Evolutionary conservation across 371 early-diverging fungal species (phyloP), one percentile per base, ranked within the genome.

Genomic region (Mucor mucedo): DNA sequence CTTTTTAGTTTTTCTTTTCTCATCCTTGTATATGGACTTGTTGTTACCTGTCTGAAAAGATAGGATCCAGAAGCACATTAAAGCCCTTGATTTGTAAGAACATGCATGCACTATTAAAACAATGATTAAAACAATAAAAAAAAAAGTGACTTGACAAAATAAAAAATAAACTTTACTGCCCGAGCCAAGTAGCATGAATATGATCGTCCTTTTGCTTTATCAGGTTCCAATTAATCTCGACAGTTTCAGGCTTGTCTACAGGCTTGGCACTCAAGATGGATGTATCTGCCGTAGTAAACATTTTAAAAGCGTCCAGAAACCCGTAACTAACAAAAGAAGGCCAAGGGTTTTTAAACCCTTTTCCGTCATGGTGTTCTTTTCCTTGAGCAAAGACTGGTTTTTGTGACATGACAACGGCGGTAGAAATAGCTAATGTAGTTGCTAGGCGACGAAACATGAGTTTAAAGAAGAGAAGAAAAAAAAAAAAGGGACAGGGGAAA

Each of bases 1-100:
- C 3, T 3, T 49, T 6, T 49, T 11, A 49, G 7, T 8, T 28
- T 29, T 13, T 11, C 14, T 9, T 29, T 8, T 13, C 11, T 30
- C 27, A 9, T 28, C 29, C 4, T 29, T 8, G 28, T 7, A 5
- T 7, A 49, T 48, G 8, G 10, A 4, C 13, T 29, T 13, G 32
- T 56, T 13, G 10, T 38, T 68, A 75, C 76, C 76, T 73, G 13
- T 88, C 79, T 4, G 90, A 89, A 60, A 89, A 89, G 50, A 90
- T 84, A 0, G 93, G 93, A 60, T 92, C 92, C 62, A 86, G 87
- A 2, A 92, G 71, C 29, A 93, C 76, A 58, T 89, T 88, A 49
- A 84, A 78, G 1, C 89, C 89, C 39, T 83, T 82, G 2, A 88
- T 52, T 52, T 86, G 85, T 7, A 89, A 78, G 39, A 92, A 60